A percentile compares a stretch with the other conserved stretches of the same genome.
Evolutionary conservation across 2,329 filamentous ascomycete genomes (phyloP).

Genomic region (Scedosporium boydii): DNA sequence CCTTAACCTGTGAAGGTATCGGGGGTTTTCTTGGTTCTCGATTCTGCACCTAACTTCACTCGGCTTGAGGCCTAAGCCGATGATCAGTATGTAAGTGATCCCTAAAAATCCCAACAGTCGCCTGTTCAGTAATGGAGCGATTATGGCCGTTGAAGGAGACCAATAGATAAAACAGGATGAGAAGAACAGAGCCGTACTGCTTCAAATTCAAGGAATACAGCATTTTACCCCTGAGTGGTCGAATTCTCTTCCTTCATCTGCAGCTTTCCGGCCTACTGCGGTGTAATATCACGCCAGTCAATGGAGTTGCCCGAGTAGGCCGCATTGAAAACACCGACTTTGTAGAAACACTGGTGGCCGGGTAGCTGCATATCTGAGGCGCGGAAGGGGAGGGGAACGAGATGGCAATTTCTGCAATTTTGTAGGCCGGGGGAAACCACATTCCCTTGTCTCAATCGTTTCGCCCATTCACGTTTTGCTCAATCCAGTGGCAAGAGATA

Average conservation of each 20-base stretch:
- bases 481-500: no score
- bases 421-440: neutral
- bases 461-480: neutral
- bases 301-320: neutral
- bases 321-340: neutral
- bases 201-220: neutral
- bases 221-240: neutral
- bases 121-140: no score
- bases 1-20: neutral
- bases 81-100: no score
- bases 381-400: neutral
- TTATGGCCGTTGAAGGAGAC: no score
- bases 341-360: neutral
- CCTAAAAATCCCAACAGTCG: no score
- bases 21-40: no score
- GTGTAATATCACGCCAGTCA: neutral
- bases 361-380: conserved; percentile 5
- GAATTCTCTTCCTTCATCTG: neutral
- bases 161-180: neutral
- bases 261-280: neutral
- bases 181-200: neutral
- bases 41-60: no score
- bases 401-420: neutral
- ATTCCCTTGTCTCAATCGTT: neutral
- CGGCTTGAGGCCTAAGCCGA: no score